Evolutionary conservation across 805 yeast genomes (phyloP).

Genomic region (Suhomyces prunicola): DNA sequence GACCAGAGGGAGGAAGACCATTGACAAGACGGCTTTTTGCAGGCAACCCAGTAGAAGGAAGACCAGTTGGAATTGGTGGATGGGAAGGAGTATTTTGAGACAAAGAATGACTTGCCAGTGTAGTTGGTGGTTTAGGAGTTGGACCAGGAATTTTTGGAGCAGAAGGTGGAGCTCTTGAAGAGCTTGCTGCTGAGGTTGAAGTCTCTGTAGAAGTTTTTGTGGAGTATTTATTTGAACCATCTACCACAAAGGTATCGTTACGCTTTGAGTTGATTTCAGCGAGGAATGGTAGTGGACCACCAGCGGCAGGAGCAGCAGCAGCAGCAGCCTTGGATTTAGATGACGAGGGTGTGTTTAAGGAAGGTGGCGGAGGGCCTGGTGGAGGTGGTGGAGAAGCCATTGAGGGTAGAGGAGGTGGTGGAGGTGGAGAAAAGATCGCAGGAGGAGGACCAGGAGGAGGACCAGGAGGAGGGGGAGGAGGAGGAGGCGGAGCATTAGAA

Average conservation of each 20-base stretch:
- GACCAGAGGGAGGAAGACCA: neutral
- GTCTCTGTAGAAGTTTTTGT: neutral
- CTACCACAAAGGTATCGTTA: conserved; percentile 46
- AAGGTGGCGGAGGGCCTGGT: conserved; percentile 11
- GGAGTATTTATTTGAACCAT: conserved; percentile 19
- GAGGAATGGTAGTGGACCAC: conserved; percentile 45
- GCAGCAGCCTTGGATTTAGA: conserved; percentile 9
- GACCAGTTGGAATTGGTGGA: neutral
- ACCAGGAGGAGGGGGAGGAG: conserved; percentile 17
- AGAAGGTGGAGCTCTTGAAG: neutral
- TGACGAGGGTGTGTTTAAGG: neutral
- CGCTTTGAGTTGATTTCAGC: conserved; percentile 50
- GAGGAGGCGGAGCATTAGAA: conserved; percentile 8
- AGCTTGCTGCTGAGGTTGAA: neutral
- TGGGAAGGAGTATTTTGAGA: neutral
- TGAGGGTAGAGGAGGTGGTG: conserved; percentile 8
- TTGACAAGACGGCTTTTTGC: neutral
- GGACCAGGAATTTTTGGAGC: conserved; percentile 8
- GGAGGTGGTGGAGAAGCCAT: conserved; percentile 13
- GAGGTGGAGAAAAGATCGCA: conserved; percentile 6
- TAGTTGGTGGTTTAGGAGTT: neutral
- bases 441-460: conserved; percentile 17
- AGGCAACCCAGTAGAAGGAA: neutral
- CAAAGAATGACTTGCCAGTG: too few species aligned
- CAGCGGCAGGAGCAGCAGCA: conserved; percentile 20